Percentiles rank a stretch among this genome's conserved stretches.
phyloP scores from a whole-genome alignment of 805 yeast species.

The Candida montana region DNA sequence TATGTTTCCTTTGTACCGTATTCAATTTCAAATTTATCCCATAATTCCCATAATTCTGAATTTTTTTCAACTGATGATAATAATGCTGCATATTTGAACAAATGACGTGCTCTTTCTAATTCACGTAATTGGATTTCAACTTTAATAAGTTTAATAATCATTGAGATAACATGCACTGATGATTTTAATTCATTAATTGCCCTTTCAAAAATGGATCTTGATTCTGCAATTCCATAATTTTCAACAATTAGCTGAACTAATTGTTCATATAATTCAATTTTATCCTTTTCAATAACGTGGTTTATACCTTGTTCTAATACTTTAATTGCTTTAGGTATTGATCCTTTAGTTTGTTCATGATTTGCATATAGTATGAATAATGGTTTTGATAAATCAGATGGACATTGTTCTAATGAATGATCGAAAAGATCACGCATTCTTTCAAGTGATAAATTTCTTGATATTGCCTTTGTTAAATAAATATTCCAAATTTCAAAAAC shows the following conservation, averaged over 20 bases:
- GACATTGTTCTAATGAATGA: constrained; percentile 50
- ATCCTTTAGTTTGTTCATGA: constrained; percentile 55
- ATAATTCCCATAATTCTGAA: constrained; percentile 49
- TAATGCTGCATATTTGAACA: constrained; percentile 52
- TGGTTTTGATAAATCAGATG: constrained; percentile 40
- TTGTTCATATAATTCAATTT: constrained; percentile 38
- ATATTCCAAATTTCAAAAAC: constrained; percentile 67
- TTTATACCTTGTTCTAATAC: constrained; percentile 40
- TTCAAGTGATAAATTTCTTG: constrained; percentile 36
- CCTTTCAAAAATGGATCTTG: constrained; percentile 45
- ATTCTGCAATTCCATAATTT: constrained; percentile 35
- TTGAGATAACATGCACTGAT: constrained; percentile 32
- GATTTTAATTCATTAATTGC: constrained; percentile 44
- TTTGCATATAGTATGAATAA: constrained; percentile 52
- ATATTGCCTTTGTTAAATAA: constrained; percentile 51
- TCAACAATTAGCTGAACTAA: constrained; percentile 37
- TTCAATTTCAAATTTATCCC: constrained; percentile 72
- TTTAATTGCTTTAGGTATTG: constrained; percentile 42
- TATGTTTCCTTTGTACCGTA: constrained; percentile 67
- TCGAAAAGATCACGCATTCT: constrained; percentile 72
- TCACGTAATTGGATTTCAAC: constrained; percentile 54
- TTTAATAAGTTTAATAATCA: constrained; percentile 49
- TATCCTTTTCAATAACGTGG: constrained; percentile 25
- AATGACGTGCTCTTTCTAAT: constrained; percentile 52
- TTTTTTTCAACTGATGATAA: constrained; percentile 31